Conservation (phyloP, 1,284 basidiomycete species). For the Marasmius tenuissimus region DNA sequence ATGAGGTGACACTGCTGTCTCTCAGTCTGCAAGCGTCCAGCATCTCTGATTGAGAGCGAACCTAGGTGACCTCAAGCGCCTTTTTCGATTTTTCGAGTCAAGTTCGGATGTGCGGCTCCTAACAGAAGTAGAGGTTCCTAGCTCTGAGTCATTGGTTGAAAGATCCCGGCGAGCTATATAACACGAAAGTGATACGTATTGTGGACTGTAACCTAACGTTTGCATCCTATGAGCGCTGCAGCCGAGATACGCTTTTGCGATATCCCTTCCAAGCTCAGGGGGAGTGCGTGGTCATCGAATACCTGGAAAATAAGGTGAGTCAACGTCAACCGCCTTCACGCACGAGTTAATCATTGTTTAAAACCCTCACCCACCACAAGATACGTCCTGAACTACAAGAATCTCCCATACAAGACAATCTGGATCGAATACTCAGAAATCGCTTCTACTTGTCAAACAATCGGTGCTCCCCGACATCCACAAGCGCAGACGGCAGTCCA, state of each 20-base stretch:
- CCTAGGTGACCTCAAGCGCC: too few species aligned
- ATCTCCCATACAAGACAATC: neutral
- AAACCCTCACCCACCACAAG: neutral
- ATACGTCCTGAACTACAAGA: neutral
- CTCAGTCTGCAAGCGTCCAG: too few species aligned
- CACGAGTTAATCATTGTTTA: neutral
- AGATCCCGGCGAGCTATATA: too few species aligned
- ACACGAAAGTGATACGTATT: neutral
- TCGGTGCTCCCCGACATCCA: slow-evolving; percentile 15
- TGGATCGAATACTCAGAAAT: neutral
- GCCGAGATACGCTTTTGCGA: neutral
- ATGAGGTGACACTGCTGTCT: too few species aligned
- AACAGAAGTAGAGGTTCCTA: too few species aligned
- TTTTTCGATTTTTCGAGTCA: too few species aligned
- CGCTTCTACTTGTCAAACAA: neutral
- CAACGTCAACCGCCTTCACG: neutral
- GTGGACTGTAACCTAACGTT: neutral
- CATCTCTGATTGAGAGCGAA: too few species aligned
- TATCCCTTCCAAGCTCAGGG: neutral
- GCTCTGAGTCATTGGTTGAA: too few species aligned
- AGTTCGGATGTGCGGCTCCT: too few species aligned
- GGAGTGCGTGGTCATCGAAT: neutral
- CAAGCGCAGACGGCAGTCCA: neutral
- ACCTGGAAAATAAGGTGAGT: neutral
- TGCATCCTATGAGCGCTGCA: neutral